These are phyloP conservation scores for Podila minutissima DNA, from an alignment of 192 early-diverging fungal genomes.

Conservation along the genomic window DNA sequence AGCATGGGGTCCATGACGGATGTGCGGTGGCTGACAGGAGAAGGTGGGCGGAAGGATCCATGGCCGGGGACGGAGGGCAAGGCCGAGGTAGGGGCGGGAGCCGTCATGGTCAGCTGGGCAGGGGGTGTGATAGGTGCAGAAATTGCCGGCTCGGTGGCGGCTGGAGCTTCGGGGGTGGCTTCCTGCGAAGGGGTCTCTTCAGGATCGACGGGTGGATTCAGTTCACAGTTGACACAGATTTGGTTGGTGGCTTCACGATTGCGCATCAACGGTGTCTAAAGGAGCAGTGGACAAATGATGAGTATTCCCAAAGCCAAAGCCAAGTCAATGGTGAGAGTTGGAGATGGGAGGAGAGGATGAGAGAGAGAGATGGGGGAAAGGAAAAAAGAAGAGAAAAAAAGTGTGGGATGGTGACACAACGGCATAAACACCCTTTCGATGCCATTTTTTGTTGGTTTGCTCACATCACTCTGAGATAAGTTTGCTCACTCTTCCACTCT, in stretches of 20 bases:
- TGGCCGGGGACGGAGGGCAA: constrained; percentile 9
- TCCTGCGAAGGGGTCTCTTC: neutral
- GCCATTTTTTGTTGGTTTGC: no score
- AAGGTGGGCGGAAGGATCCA: neutral
- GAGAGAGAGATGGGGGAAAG: no score
- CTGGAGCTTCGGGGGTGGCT: neutral
- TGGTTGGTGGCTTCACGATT: constrained; percentile 10
- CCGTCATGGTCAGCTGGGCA: neutral
- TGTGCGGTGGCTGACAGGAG: neutral
- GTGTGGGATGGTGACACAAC: no score
- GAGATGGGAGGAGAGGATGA: no score
- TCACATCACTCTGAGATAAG: no score
- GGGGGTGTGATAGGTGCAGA: neutral
- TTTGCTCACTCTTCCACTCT: no score
- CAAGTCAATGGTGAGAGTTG: no score
- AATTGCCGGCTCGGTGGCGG: neutral
- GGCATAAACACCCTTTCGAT: no score
- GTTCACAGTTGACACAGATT: constrained; percentile 13
- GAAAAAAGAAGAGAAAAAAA: neutral
- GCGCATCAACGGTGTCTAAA: constrained; percentile 13
- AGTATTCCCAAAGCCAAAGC: no score
- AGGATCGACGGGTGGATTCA: constrained; percentile 11
- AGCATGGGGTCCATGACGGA: constrained; percentile 10
- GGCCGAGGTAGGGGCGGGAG: constrained; percentile 7
- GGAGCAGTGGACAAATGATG: neutral